Conservation (phyloP, 768 basidiomycete species). For the Nevesoporus exiguus region DNA sequence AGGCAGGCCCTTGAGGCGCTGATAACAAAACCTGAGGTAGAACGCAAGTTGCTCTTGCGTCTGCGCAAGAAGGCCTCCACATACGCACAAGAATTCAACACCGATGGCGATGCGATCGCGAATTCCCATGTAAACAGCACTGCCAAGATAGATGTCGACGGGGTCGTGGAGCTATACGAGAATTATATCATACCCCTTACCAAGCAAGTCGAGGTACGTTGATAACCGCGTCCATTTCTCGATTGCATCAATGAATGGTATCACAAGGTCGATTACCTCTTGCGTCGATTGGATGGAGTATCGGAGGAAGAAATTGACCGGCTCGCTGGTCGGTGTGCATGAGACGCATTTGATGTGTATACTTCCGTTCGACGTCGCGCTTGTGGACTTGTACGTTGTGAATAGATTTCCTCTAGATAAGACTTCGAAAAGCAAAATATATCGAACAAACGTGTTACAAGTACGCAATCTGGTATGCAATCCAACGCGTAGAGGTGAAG, state of each 20-base stretch:
- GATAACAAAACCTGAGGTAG: constrained; percentile 98
- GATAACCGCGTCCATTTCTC: constrained; percentile 10
- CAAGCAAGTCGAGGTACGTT: constrained; percentile 91
- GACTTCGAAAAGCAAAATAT: constrained; percentile 19
- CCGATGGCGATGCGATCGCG: constrained; percentile 54
- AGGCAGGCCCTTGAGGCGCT: constrained; percentile 73
- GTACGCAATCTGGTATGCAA: constrained; percentile 20
- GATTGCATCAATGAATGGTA: constrained; percentile 1
- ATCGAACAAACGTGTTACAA: constrained; percentile 24
- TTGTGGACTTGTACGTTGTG: not conserved
- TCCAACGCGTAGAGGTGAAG: constrained; percentile 16
- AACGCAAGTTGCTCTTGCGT: constrained; percentile 75
- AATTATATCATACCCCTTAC: constrained; percentile 96
- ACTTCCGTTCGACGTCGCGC: constrained; percentile 1
- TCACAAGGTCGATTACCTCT: constrained; percentile 88
- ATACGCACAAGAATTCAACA: constrained; percentile 80
- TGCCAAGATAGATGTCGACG: constrained; percentile 86
- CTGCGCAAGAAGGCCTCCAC: constrained; percentile 80
- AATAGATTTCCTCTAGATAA: constrained; percentile 4
- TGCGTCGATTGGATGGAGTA: constrained; percentile 83
- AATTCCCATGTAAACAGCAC: constrained; percentile 32
- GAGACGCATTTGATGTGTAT: constrained; percentile 6
- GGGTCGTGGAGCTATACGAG: constrained; percentile 90
- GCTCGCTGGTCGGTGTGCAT: constrained; percentile 34
- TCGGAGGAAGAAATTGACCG: constrained; percentile 75